These are phyloP conservation scores for Diplodia mutila DNA, from an alignment of 2,329 filamentous ascomycete species.

Conservation along the genomic window DNA sequence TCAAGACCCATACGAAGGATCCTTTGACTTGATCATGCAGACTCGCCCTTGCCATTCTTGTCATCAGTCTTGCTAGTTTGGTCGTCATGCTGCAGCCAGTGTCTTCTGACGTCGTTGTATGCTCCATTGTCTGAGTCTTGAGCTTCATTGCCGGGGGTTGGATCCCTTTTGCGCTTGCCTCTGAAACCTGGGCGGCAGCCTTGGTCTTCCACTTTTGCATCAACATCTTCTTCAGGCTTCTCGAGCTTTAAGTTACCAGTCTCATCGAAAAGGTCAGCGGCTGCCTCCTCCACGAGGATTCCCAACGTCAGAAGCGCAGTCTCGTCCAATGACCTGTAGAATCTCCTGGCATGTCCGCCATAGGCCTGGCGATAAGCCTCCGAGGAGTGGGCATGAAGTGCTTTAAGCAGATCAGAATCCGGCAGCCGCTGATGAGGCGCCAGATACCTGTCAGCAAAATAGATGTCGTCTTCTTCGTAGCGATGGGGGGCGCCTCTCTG, in stretches of 20 bases:
- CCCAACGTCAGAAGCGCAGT: slow-evolving; percentile 76
- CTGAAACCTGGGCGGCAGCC: not conserved
- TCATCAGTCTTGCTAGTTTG: not conserved
- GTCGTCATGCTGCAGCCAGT: not conserved
- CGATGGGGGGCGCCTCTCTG: slow-evolving; percentile 66
- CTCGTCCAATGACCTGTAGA: slow-evolving; percentile 72
- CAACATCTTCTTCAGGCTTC: slow-evolving; percentile 51
- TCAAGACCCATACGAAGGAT: not conserved
- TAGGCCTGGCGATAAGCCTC: slow-evolving; percentile 60
- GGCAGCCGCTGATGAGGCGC: slow-evolving; percentile 61
- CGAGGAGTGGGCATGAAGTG: slow-evolving; percentile 69
- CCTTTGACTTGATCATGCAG: not conserved
- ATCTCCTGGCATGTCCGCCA: slow-evolving; percentile 32
- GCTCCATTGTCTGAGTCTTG: not conserved
- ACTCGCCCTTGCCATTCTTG: not conserved
- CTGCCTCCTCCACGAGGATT: slow-evolving; percentile 73
- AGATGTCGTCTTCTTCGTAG: slow-evolving; percentile 72
- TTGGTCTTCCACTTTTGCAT: not conserved
- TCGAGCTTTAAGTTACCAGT: slow-evolving; percentile 73
- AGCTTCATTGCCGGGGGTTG: too few relatives aligned
- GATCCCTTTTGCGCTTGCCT: not conserved
- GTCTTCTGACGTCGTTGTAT: not conserved
- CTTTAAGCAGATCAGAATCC: slow-evolving; percentile 69
- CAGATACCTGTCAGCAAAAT: slow-evolving; percentile 66
- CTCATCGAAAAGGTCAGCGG: slow-evolving; percentile 62